phyloP scores from a whole-genome alignment of 257 asterid genomes.

The Phtheirospermum japonicum region DNA sequence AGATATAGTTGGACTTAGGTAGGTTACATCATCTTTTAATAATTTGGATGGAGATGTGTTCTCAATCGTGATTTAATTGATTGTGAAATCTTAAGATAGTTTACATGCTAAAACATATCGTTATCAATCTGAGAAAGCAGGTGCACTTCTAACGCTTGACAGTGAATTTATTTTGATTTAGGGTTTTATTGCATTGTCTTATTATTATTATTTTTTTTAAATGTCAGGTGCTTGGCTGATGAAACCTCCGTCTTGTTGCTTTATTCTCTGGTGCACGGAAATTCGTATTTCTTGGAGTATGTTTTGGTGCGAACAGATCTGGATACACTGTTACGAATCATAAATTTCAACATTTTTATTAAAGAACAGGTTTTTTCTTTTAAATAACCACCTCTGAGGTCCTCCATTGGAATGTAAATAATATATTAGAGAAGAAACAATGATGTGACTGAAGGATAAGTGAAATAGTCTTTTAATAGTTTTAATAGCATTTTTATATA shows the following conservation, averaged over 20 bases:
- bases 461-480: no score
- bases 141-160: no score
- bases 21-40: conserved; percentile 2
- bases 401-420: not conserved
- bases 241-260: conserved; percentile 87
- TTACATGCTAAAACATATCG: no score
- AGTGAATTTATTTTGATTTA: not conserved
- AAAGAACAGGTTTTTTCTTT: conserved; percentile 8
- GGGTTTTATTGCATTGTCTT: no score
- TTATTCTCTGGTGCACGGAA: conserved; percentile 90
- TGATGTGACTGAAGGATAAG: conserved; percentile 1
- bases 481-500: no score
- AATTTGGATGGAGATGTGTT: no score
- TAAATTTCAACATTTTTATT: conserved; percentile 14
- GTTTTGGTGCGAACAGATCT: conserved; percentile 96
- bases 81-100: no score
- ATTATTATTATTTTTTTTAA: conserved; percentile 1
- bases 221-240: conserved; percentile 79
- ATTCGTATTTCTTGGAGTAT: conserved; percentile 86
- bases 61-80: no score
- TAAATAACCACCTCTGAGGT: not conserved
- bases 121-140: no score
- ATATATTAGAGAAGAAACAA: conserved; percentile 2
- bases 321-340: conserved; percentile 81
- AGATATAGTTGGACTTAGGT: no score